Conservation (phyloP, 2,329 filamentous ascomycete genomes). For the Xylariaceae sp. region DNA sequence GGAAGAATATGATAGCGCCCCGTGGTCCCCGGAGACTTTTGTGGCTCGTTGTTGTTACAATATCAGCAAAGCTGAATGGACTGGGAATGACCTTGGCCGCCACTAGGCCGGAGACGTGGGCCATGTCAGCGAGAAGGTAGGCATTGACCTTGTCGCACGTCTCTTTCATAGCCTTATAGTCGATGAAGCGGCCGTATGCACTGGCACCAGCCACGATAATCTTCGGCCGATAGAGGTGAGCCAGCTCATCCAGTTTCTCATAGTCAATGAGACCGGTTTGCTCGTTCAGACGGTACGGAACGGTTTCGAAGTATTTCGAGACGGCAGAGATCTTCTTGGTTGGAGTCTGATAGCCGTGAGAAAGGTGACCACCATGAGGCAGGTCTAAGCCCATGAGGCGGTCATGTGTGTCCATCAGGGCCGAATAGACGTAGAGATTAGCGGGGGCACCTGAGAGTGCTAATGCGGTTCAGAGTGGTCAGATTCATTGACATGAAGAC, state of each 20-base stretch:
- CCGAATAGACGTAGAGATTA: constrained; percentile 93
- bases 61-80: constrained; percentile 84
- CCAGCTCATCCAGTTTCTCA: constrained; percentile 80
- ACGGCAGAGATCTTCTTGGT: constrained; percentile 95
- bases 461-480: constrained; percentile 28
- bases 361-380: constrained; percentile 92
- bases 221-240: constrained; percentile 88
- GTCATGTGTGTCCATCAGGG: constrained; percentile 87
- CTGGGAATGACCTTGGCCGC: constrained; percentile 87
- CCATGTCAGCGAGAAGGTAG: constrained; percentile 94
- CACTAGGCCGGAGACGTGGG: constrained; percentile 91
- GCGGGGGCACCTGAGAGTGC: constrained; percentile 71
- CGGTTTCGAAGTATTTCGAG: constrained; percentile 97
- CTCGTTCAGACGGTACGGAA: constrained; percentile 90
- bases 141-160: constrained; percentile 88
- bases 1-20: constrained; percentile 98
- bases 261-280: constrained; percentile 94
- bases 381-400: constrained; percentile 96
- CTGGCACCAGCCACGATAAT: constrained; percentile 92
- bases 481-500: too few relatives aligned
- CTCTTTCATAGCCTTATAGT: constrained; percentile 87
- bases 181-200: constrained; percentile 92
- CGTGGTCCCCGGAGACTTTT: constrained; percentile 94
- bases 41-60: constrained; percentile 97
- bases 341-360: constrained; percentile 95